These are phyloP conservation scores for Picochlorum sp. DNA, from an alignment of 139 green algal species.

Conservation along the genomic window DNA sequence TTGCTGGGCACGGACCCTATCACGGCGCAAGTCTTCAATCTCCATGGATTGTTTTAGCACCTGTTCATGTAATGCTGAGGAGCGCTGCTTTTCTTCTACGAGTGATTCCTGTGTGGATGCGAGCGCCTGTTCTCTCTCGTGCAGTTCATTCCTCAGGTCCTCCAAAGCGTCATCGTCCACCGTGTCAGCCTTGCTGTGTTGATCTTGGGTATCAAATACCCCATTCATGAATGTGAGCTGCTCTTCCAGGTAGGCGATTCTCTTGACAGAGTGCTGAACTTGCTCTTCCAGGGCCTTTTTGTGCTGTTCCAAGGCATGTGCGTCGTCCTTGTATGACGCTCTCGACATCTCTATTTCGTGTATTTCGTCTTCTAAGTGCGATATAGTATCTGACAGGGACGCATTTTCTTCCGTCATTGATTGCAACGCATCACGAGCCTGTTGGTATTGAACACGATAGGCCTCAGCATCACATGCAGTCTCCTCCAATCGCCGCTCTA, in stretches of 20 bases:
- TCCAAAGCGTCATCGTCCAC: too few species aligned
- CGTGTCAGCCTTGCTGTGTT: too few species aligned
- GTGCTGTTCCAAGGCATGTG: neutral
- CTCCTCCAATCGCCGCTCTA: too few species aligned
- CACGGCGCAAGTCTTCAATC: conserved; percentile 20
- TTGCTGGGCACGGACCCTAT: conserved; percentile 8
- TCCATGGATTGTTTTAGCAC: conserved; percentile 26
- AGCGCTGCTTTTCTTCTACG: conserved; percentile 4
- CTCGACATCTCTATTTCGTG: neutral
- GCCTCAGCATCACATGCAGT: too few species aligned
- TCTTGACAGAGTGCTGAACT: neutral
- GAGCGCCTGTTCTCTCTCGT: conserved; percentile 11
- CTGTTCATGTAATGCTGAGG: conserved; percentile 18
- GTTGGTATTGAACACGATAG: neutral
- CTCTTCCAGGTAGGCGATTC: neutral
- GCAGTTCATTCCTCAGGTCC: too few species aligned
- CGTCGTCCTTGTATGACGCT: neutral
- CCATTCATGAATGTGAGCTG: neutral
- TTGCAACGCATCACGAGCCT: neutral
- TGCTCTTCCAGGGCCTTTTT: neutral
- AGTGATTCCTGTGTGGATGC: conserved; percentile 14
- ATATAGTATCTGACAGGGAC: neutral
- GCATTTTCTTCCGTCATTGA: neutral
- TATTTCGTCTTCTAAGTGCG: neutral
- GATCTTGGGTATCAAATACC: too few species aligned